Percentiles rank a stretch among this genome's conserved stretches.
Evolutionary conservation across 2,329 filamentous ascomycete species (phyloP).

Genomic region (Colletotrichum godetiae): DNA sequence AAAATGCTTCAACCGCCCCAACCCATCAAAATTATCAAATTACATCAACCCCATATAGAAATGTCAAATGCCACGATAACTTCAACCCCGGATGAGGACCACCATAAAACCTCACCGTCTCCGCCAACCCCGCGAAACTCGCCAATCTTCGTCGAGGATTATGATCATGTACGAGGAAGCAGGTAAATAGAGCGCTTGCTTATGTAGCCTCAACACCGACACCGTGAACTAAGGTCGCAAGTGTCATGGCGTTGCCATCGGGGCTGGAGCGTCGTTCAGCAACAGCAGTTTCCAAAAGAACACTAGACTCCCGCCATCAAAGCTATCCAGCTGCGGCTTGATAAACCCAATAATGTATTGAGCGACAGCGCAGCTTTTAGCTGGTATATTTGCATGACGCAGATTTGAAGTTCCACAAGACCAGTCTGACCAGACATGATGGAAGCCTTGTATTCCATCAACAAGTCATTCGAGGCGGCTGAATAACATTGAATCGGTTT

Average conservation of each 20-base stretch:
- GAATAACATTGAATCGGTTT: neutral
- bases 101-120: neutral
- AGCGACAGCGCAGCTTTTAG: neutral
- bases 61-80: constrained; percentile 23
- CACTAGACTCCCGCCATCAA: too few species aligned
- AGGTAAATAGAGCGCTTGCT: neutral
- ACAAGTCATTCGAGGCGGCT: too few species aligned
- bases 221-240: neutral
- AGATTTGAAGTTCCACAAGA: neutral
- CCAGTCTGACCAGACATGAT: too few species aligned
- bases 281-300: too few species aligned
- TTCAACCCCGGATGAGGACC: constrained; percentile 23
- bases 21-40: neutral
- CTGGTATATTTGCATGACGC: too few species aligned
- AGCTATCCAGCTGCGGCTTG: too few species aligned
- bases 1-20: neutral
- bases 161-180: neutral
- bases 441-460: too few species aligned
- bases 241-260: neutral
- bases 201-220: too few species aligned
- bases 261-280: too few species aligned
- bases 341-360: too few species aligned
- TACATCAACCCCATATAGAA: constrained; percentile 15
- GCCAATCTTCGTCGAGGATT: neutral
- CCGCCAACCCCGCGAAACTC: neutral